Evolutionary conservation across 805 yeast species (phyloP), one percentile per base, ranked within the genome.

Genomic region (Candida michaelii): DNA sequence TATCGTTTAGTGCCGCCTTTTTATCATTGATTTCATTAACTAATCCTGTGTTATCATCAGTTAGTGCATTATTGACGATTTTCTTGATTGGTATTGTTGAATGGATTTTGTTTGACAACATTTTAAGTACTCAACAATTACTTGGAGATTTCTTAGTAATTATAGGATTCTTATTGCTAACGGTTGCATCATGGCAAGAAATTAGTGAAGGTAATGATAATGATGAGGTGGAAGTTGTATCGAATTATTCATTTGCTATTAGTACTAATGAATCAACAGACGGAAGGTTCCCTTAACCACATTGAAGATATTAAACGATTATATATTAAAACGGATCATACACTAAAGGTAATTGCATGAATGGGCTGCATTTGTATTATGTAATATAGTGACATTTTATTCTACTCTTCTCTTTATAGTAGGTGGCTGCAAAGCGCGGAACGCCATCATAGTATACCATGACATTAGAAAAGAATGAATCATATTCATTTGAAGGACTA

Each of bases 1-100:
- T 86, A 49, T 51, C 76, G 1, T 88, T 85, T 59, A 82, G 88
- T 27, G 82, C 84, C 6, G 70, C 85, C 24, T 88, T 89, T 51
- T 69, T 88, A 45, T 75, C 89, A 2, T 65, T 88, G 49, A 85
- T 88, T 85, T 82, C 95, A 0, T 72, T 88, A 43, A 88, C 96
- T 0, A 82, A 86, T 3, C 96, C 96, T 0, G 95, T 89, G 1
- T 66, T 89, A 32, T 84, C 93, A 1, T 78, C 86, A 0, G 83
- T 79, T 17, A 64, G 83, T 25, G 77, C 89, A 0, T 65, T 88
- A 44, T 71, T 88, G 37, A 86, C 96, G 0, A 89, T 89, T 15
- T 74, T 88, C 48, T 60, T 88, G 40, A 93, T 89, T 33, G 95
- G 96, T 0, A 39, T 85, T 1, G 80, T 80, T 15, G 96, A 88